Evolutionary conservation across 176 grass and related monocot species (phyloP).

Genomic region (Carex pumila): DNA sequence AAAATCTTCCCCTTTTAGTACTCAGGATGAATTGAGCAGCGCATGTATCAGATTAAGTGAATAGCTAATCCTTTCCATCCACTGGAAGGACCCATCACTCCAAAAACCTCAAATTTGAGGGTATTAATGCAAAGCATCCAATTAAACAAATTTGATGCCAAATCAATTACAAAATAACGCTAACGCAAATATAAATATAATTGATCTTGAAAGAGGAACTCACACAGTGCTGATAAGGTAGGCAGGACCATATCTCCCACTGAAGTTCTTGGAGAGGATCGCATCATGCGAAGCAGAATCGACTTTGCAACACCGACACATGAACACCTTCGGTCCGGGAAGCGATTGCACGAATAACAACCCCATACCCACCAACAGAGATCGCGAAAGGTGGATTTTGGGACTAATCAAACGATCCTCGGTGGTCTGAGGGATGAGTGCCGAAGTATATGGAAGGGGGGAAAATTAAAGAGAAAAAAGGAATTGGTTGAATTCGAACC

Average conservation of each 20-base stretch:
- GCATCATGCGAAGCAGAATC: slow-evolving; percentile 68
- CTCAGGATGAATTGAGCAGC: neutral
- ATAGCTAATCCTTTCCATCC: neutral
- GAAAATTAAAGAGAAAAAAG: neutral
- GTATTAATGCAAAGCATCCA: neutral
- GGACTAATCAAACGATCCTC: neutral
- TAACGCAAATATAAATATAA: neutral
- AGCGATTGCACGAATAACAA: slow-evolving; percentile 71
- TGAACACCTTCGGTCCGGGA: slow-evolving; percentile 73
- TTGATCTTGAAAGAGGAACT: slow-evolving; percentile 21
- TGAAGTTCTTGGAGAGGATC: slow-evolving; percentile 79
- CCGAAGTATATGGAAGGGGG: neutral
- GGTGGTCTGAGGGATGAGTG: neutral
- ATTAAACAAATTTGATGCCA: neutral
- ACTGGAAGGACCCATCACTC: neutral
- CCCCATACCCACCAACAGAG: slow-evolving; percentile 40
- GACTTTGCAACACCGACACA: slow-evolving; percentile 67
- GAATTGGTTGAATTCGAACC: neutral
- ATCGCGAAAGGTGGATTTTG: neutral
- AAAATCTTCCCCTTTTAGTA: neutral
- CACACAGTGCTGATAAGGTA: slow-evolving; percentile 83
- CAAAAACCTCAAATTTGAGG: neutral
- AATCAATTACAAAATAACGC: neutral
- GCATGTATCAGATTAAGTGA: neutral
- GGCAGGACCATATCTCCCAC: slow-evolving; percentile 57